Conservation (phyloP, 345 rosid genomes). For the Citrus reticulata region DNA sequence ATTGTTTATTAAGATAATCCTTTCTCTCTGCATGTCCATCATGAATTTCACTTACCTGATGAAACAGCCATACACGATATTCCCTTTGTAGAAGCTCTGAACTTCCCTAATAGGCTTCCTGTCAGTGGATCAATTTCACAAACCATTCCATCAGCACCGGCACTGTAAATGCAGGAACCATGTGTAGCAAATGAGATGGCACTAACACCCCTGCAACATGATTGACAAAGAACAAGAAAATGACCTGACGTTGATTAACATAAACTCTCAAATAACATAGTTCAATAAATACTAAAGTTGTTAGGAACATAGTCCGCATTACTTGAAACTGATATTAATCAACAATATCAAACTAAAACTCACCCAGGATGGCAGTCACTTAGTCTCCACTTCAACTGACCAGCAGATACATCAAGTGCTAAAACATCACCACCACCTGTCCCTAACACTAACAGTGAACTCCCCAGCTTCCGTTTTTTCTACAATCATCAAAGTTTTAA, state of each 20-base stretch:
- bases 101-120: slow-evolving; percentile 67
- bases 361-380: slow-evolving; percentile 97
- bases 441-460: slow-evolving; percentile 67
- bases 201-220: slow-evolving; percentile 76
- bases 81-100: slow-evolving; percentile 70
- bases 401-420: slow-evolving; percentile 91
- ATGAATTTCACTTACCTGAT: slow-evolving; percentile 39
- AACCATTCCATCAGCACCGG: slow-evolving; percentile 92
- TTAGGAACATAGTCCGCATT: background rate
- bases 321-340: background rate
- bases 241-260: background rate
- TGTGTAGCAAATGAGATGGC: slow-evolving; percentile 66
- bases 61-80: slow-evolving; percentile 80
- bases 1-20: background rate
- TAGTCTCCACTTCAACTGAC: slow-evolving; percentile 83
- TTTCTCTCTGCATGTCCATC: background rate
- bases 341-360: slow-evolving; percentile 16
- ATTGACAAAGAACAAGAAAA: background rate
- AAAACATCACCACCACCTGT: slow-evolving; percentile 90
- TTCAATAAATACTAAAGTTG: background rate
- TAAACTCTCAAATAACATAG: background rate
- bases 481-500: slow-evolving; percentile 26
- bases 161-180: slow-evolving; percentile 58
- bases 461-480: slow-evolving; percentile 75
- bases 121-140: slow-evolving; percentile 75